Evolutionary conservation across 192 early-diverging fungal species (phyloP).

Genomic region (Backusella tuberculispora): DNA sequence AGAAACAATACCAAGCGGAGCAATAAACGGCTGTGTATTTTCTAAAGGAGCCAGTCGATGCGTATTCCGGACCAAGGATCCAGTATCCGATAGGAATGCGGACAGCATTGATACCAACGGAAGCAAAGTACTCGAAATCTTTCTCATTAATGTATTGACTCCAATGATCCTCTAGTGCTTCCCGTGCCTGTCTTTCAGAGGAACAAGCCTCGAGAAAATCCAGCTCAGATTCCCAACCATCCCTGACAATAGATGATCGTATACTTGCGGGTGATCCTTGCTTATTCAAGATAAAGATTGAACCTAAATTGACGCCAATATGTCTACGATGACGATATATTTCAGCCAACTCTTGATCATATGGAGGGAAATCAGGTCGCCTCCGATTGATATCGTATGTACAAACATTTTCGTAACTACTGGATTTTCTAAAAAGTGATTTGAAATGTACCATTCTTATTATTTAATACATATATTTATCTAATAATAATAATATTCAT

Average conservation of each 20-base stretch:
- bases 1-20: constrained; percentile 55
- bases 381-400: not conserved
- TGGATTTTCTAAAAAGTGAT: not conserved
- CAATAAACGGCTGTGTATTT: constrained; percentile 48
- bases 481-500: not conserved
- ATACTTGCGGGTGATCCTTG: constrained; percentile 12
- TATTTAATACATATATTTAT: not conserved
- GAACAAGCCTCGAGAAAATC: constrained; percentile 19
- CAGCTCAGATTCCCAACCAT: constrained; percentile 25
- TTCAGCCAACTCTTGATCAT: constrained; percentile 15
- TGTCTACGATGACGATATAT: constrained; percentile 27
- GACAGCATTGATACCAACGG: constrained; percentile 61
- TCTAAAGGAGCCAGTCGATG: constrained; percentile 45
- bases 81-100: constrained; percentile 73
- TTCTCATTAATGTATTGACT: constrained; percentile 59
- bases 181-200: constrained; percentile 38
- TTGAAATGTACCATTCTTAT: not conserved
- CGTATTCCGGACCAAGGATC: constrained; percentile 52
- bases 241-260: not conserved
- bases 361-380: constrained; percentile 24
- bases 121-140: constrained; percentile 51
- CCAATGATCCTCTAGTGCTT: constrained; percentile 58
- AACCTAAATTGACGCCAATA: constrained; percentile 29
- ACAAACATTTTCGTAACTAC: not conserved
- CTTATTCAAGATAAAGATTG: constrained; percentile 30